Base-by-base conservation (phyloP, 164 flowering plant genomes). In the Magnolia sinica region DNA sequence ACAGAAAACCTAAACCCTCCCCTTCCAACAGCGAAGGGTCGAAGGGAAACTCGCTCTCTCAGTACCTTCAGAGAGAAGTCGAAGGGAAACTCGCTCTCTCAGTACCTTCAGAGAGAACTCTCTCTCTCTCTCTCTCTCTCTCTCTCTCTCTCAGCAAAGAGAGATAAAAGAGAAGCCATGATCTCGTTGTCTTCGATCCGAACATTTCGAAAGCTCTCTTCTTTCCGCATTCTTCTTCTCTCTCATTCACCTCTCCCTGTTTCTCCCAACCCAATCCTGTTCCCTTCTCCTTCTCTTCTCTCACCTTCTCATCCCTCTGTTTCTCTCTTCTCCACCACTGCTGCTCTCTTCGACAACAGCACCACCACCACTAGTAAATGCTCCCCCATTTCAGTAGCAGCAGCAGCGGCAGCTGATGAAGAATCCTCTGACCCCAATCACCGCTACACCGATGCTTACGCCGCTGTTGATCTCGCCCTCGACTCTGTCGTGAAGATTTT, bases 401-500 rank as follows among this genome's bases (percentile, higher is more conserved):
- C 22, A 50, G 76, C 50, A 49, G 61, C 13, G 5, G 76, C 50
- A 49, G 61, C 13, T 10, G 70, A 45, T 18, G 58, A 45, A 18
- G 67, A 22, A 27, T 49, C 64, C 70, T 16, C 9, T 16, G 0
- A 37, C 61, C 14, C 27, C 8, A 9, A 6, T 27, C 50, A 23
- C 24, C 73, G 75, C 20, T 24, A 66, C 22, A 76, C 76, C 1
- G 87, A 88, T 72, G 87, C 91, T 1, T 86, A 83, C 72, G 79
- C 86, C 3, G 91, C 98, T 0, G 78, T 89, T n/a, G 95, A 93
- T 65, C 78, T 90, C 29, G 98, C 98, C 1, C 84, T 95, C 68
- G 97, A 95, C 70, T 92, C 98, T 2, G 99, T 93, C 1, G 96
- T 95, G 18, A 93, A 95, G 91, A 86, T 95, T 22, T 95, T 95